phyloP scores from a whole-genome alignment of 2,329 filamentous ascomycete genomes.

The Acrodontium crateriforme region DNA sequence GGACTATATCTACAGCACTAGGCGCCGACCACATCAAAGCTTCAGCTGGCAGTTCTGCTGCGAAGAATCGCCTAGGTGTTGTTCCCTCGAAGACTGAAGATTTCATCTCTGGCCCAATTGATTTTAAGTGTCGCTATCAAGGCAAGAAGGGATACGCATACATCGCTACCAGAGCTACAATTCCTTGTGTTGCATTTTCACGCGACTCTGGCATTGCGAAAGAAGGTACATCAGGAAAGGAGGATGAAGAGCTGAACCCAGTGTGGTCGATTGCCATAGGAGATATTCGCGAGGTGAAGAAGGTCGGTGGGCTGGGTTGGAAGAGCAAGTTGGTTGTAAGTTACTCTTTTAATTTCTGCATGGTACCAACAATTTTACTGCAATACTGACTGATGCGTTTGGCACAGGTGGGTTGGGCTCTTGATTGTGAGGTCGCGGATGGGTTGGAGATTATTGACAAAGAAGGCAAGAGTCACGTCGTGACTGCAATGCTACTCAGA shows the following conservation, averaged over 20 bases:
- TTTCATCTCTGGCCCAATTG: constrained; percentile 49
- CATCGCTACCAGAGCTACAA: constrained; percentile 52
- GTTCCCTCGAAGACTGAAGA: constrained; percentile 38
- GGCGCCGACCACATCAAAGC: constrained; percentile 60
- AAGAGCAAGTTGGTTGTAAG: constrained; percentile 72
- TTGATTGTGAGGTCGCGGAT: constrained; percentile 60
- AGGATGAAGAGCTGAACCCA: constrained; percentile 41
- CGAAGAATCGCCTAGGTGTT: constrained; percentile 58
- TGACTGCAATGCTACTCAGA: constrained; percentile 58
- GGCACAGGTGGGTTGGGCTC: constrained; percentile 72
- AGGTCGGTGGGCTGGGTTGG: constrained; percentile 71
- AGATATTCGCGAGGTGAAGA: constrained; percentile 61
- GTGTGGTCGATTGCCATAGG: constrained; percentile 56
- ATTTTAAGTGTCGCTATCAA: constrained; percentile 59
- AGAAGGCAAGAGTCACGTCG: constrained; percentile 39
- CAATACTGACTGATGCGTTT: too few species aligned
- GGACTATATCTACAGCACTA: constrained; percentile 57
- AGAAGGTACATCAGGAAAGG: constrained; percentile 26
- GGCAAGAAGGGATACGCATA: constrained; percentile 62
- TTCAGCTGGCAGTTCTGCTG: constrained; percentile 44
- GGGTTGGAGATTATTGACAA: constrained; percentile 54
- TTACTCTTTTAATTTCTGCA: constrained; percentile 60
- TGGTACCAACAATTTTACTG: too few species aligned
- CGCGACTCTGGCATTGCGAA: constrained; percentile 36
- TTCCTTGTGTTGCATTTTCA: constrained; percentile 54